These are phyloP conservation scores for Glonium stellatum DNA, from an alignment of 495 filamentous ascomycete species.

Conservation along the genomic window DNA sequence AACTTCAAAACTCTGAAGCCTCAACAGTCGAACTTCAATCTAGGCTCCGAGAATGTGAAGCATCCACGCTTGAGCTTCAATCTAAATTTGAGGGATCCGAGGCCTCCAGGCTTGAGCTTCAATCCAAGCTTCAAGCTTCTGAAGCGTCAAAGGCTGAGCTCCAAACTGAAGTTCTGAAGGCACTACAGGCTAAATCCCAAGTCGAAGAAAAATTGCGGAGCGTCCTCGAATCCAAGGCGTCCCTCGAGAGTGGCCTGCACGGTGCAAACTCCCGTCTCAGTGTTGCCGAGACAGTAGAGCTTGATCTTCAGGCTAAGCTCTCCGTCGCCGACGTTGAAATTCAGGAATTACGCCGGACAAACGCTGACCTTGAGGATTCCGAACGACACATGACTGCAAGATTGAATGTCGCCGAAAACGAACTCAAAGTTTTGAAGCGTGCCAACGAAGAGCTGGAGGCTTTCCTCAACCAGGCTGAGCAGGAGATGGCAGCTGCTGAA, in stretches of 20 bases:
- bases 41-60: not conserved
- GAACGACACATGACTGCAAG: slow-evolving; percentile 12
- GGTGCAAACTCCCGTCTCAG: not conserved
- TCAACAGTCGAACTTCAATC: not conserved
- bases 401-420: slow-evolving; percentile 19
- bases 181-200: not conserved
- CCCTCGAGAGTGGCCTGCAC: not conserved
- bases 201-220: not conserved
- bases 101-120: not conserved
- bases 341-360: slow-evolving; percentile 3
- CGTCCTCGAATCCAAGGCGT: slow-evolving; percentile 1
- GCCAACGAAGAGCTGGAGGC: slow-evolving; percentile 16
- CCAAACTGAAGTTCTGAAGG: not conserved
- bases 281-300: slow-evolving; percentile 2
- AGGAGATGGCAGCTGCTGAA: slow-evolving; percentile 22
- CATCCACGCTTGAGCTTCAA: not conserved
- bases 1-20: not conserved
- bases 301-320: not conserved
- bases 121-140: not conserved
- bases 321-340: slow-evolving; percentile 6
- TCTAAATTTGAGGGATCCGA: not conserved
- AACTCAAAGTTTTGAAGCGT: slow-evolving; percentile 7
- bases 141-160: not conserved
- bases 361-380: slow-evolving; percentile 15
- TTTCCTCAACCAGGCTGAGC: slow-evolving; percentile 21